phyloP scores from a whole-genome alignment of 495 filamentous ascomycete species.

The Tuber microsphaerosporum region DNA sequence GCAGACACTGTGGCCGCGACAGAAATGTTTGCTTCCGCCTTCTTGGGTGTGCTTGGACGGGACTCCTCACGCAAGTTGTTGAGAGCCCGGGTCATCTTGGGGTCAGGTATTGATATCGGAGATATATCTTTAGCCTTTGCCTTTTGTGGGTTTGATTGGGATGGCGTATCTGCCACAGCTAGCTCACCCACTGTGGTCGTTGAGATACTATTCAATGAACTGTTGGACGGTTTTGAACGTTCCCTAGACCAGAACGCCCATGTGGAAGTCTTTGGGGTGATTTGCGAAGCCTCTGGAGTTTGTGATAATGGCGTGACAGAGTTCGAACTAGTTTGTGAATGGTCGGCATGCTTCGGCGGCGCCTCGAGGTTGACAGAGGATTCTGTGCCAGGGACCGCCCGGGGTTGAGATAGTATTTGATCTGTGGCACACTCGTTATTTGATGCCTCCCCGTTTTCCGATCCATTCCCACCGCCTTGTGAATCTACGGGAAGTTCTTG shows the following conservation, averaged over 20 bases:
- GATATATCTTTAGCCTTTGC: slow-evolving; percentile 34
- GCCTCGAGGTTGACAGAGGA: neutral
- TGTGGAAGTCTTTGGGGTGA: slow-evolving; percentile 12
- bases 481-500: slow-evolving; percentile 10
- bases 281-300: neutral
- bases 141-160: slow-evolving; percentile 36
- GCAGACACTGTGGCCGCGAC: slow-evolving; percentile 1
- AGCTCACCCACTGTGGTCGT: slow-evolving; percentile 31
- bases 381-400: neutral
- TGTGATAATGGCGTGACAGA: neutral
- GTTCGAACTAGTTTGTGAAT: neutral
- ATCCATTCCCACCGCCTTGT: slow-evolving; percentile 11
- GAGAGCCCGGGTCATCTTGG: slow-evolving; percentile 22
- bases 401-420: neutral
- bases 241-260: slow-evolving; percentile 39
- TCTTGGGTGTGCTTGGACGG: slow-evolving; percentile 19
- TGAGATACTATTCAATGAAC: slow-evolving; percentile 13
- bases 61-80: slow-evolving; percentile 30
- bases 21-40: slow-evolving; percentile 20
- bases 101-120: slow-evolving; percentile 16
- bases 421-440: neutral
- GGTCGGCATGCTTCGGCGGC: neutral
- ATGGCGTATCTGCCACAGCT: slow-evolving; percentile 31
- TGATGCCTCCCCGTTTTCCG: neutral
- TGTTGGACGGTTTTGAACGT: slow-evolving; percentile 16